A percentile compares a stretch with the other conserved stretches of the same genome.
phyloP scores from a whole-genome alignment of 352 stramenopile species.

The Phytopythium mirpurense region DNA sequence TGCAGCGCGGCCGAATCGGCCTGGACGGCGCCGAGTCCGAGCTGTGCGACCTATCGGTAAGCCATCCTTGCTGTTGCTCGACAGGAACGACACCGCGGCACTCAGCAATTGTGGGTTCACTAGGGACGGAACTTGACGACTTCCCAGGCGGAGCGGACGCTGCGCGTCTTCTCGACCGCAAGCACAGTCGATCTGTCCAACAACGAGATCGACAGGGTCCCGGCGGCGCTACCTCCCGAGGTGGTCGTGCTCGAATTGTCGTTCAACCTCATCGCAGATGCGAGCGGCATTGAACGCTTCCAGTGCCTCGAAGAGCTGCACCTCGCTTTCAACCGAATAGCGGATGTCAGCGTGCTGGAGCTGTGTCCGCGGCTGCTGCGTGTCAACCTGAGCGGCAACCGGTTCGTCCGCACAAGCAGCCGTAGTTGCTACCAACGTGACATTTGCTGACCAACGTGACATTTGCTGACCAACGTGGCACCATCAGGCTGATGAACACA shows the following conservation, averaged over 20 bases:
- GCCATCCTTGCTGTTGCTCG: background rate
- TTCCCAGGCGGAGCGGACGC: slow-evolving; percentile 48
- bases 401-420: slow-evolving; percentile 16
- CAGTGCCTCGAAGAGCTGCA: slow-evolving; percentile 62
- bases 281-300: slow-evolving; percentile 50
- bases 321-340: slow-evolving; percentile 60
- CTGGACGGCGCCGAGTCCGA: slow-evolving; percentile 55
- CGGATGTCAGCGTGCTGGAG: slow-evolving; percentile 57
- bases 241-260: slow-evolving; percentile 60
- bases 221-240: slow-evolving; percentile 32
- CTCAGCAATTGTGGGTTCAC: background rate
- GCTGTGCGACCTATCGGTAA: slow-evolving; percentile 62
- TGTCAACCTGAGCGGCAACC: slow-evolving; percentile 69
- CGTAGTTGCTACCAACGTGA: background rate
- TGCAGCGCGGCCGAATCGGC: slow-evolving; percentile 35
- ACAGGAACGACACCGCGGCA: background rate
- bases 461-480: background rate
- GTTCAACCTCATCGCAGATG: slow-evolving; percentile 53
- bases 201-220: slow-evolving; percentile 66
- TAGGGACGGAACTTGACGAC: slow-evolving; percentile 53
- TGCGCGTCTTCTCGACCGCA: slow-evolving; percentile 62
- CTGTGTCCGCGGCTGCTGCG: slow-evolving; percentile 51
- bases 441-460: background rate
- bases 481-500: slow-evolving; percentile 52
- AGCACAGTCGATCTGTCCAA: slow-evolving; percentile 67